Conservation (phyloP, 768 basidiomycete genomes). For the Suillus luteus region DNA sequence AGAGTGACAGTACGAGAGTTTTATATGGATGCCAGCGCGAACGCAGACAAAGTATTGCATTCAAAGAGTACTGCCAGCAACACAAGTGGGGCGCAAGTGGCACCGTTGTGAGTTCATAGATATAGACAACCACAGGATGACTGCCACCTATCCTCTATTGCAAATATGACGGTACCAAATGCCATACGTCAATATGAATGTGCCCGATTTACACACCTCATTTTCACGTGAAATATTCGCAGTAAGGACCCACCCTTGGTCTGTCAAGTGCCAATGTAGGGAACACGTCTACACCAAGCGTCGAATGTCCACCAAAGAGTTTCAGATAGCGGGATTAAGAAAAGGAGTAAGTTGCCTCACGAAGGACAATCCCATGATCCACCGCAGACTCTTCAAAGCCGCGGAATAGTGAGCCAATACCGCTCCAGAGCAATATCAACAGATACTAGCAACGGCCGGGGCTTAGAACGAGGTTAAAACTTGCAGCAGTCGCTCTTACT, state of each 20-base stretch:
- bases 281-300: constrained; percentile 50
- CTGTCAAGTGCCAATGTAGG: constrained; percentile 31
- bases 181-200: not conserved
- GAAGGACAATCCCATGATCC: not conserved
- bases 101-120: constrained; percentile 22
- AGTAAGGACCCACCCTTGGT: constrained; percentile 17
- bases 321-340: constrained; percentile 11
- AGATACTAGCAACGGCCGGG: not conserved
- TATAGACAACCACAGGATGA: not conserved
- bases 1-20: not conserved
- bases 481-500: not conserved
- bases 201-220: not conserved
- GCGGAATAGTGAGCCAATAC: not conserved
- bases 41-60: constrained; percentile 20
- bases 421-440: not conserved
- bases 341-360: not conserved
- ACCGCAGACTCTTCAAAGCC: not conserved
- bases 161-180: not conserved
- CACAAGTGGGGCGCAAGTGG: constrained; percentile 25
- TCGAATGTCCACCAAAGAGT: constrained; percentile 22
- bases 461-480: not conserved
- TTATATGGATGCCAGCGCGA: constrained; percentile 25
- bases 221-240: not conserved
- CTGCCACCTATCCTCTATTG: not conserved
- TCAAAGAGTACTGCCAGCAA: constrained; percentile 39